Conservation (phyloP, 306 rosid genomes). For the Inga leiocalycina region DNA sequence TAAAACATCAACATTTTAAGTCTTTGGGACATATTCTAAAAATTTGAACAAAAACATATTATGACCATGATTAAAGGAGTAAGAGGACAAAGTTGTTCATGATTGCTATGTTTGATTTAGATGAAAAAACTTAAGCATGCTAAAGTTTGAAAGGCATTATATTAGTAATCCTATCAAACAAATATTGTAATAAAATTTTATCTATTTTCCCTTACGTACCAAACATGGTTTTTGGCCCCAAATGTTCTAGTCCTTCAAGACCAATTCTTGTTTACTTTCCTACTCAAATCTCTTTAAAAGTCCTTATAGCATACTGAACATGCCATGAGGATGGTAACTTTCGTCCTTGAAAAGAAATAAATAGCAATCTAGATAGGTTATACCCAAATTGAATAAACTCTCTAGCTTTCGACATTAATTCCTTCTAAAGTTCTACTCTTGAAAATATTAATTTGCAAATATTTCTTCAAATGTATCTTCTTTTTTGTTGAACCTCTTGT, state of each 20-base stretch:
- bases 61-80: background rate
- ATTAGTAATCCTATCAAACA: background rate
- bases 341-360: conserved; percentile 1
- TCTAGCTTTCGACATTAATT: conserved; percentile 4
- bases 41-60: background rate
- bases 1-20: background rate
- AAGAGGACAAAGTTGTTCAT: background rate
- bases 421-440: background rate
- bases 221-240: background rate
- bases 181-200: background rate
- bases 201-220: background rate
- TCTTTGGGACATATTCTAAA: background rate
- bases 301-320: background rate
- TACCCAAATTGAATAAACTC: conserved; percentile 20
- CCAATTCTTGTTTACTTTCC: background rate
- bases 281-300: too few relatives aligned
- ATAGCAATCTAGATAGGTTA: background rate
- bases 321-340: conserved; percentile 23
- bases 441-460: conserved; percentile 6
- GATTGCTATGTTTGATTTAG: background rate
- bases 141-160: background rate
- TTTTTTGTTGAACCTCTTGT: background rate
- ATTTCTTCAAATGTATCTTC: conserved; percentile 2
- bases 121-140: background rate
- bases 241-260: background rate